phyloP scores from a whole-genome alignment of 805 yeast species.

The Peterozyma toletana region DNA sequence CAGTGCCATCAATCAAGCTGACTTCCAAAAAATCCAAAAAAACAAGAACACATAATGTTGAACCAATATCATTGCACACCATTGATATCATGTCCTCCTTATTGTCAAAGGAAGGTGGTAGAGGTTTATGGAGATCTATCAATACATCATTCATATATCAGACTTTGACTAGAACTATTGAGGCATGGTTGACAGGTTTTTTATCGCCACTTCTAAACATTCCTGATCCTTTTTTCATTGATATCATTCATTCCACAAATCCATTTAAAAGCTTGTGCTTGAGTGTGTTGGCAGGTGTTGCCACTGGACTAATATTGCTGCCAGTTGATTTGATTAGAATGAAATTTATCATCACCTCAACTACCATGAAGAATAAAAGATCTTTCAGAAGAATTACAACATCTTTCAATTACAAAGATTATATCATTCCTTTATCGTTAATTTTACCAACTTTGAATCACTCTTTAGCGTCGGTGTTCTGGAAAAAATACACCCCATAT shows the following conservation, averaged over 20 bases:
- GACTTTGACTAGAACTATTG: slow-evolving; percentile 68
- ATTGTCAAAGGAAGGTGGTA: slow-evolving; percentile 62
- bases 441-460: slow-evolving; percentile 63
- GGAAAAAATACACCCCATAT: slow-evolving; percentile 62
- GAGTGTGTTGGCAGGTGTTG: slow-evolving; percentile 62
- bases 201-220: slow-evolving; percentile 72
- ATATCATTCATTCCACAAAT: slow-evolving; percentile 71
- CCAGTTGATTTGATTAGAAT: slow-evolving; percentile 82
- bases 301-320: slow-evolving; percentile 65
- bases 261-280: slow-evolving; percentile 62
- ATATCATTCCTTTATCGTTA: slow-evolving; percentile 51
- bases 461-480: slow-evolving; percentile 50
- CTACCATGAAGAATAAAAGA: slow-evolving; percentile 39
- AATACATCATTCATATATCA: slow-evolving; percentile 75
- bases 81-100: slow-evolving; percentile 58
- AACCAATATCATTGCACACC: slow-evolving; percentile 56
- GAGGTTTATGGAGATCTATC: slow-evolving; percentile 66
- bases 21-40: neutral
- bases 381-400: slow-evolving; percentile 67
- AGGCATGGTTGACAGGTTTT: slow-evolving; percentile 90
- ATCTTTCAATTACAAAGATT: slow-evolving; percentile 32
- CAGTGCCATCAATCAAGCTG: slow-evolving; percentile 10
- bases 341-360: slow-evolving; percentile 63
- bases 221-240: slow-evolving; percentile 87
- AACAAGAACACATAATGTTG: slow-evolving; percentile 25